These are phyloP conservation scores for Talaromyces proteolyticus DNA, from an alignment of 495 filamentous ascomycete genomes.

Conservation along the genomic window DNA sequence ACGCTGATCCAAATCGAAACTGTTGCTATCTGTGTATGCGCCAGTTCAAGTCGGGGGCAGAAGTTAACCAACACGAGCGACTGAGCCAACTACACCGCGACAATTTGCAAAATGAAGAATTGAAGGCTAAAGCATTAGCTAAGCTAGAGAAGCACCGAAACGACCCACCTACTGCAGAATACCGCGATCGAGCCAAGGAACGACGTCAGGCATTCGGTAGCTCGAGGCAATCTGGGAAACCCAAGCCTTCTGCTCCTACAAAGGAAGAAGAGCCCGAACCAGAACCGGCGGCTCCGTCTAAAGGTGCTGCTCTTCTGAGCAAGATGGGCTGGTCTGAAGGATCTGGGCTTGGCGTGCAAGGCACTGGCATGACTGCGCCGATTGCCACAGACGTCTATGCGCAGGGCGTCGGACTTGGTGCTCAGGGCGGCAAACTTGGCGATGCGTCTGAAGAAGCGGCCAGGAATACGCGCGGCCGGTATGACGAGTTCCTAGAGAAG, in stretches of 20 bases:
- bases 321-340: constrained; percentile 91
- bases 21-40: constrained; percentile 76
- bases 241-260: constrained; percentile 20
- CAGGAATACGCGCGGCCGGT: constrained; percentile 62
- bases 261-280: constrained; percentile 21
- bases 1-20: constrained; percentile 61
- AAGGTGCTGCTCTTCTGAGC: constrained; percentile 74
- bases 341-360: constrained; percentile 72
- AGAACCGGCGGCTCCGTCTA: constrained; percentile 51
- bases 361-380: constrained; percentile 69
- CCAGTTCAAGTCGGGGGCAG: constrained; percentile 61
- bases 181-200: constrained; percentile 81
- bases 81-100: constrained; percentile 66
- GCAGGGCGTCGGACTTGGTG: constrained; percentile 79
- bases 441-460: constrained; percentile 78
- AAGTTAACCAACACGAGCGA: constrained; percentile 72
- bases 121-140: constrained; percentile 50
- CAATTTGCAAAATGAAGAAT: constrained; percentile 57
- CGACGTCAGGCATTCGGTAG: constrained; percentile 71
- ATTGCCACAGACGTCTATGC: constrained; percentile 76
- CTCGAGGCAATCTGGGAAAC: constrained; percentile 45
- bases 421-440: constrained; percentile 75
- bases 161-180: constrained; percentile 35
- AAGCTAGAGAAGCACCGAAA: constrained; percentile 51
- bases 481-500: constrained; percentile 70